These are phyloP conservation scores for Paramecium sexaurelia DNA, from an alignment of 73 alveolate genomes.

Conservation along the genomic window DNA sequence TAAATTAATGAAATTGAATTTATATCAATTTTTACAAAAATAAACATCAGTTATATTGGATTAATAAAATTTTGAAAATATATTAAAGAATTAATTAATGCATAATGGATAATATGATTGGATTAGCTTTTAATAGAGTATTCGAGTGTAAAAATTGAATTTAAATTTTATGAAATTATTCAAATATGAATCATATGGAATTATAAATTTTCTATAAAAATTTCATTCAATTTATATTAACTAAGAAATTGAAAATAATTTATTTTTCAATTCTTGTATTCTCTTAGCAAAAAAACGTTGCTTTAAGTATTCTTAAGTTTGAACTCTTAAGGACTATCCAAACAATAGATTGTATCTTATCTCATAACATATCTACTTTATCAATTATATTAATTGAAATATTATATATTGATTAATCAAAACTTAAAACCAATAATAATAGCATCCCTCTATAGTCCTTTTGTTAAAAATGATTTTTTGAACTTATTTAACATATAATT, in stretches of 20 bases:
- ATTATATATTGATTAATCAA: conserved; percentile 69
- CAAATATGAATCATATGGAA: neutral
- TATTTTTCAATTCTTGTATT: neutral
- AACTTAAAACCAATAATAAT: conserved; percentile 7
- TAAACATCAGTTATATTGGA: no score
- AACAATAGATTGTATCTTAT: conserved; percentile 78
- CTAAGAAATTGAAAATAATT: no score
- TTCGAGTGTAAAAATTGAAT: neutral
- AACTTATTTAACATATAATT: conserved; percentile 93
- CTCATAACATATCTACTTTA: conserved; percentile 89
- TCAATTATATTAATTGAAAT: conserved; percentile 91
- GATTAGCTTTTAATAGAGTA: no score
- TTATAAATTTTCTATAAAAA: neutral
- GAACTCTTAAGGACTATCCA: conserved; percentile 78
- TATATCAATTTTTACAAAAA: no score
- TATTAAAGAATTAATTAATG: no score
- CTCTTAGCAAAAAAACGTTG: conserved; percentile 69
- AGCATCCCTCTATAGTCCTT: conserved; percentile 67
- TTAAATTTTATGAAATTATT: neutral
- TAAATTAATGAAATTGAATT: no score
- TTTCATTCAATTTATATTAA: no score
- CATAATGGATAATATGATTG: no score
- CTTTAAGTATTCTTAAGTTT: conserved; percentile 81
- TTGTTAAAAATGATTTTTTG: conserved; percentile 93
- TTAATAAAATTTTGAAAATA: no score